Conservation (phyloP, 2,329 filamentous ascomycete genomes). For the Colletotrichum karsti region DNA sequence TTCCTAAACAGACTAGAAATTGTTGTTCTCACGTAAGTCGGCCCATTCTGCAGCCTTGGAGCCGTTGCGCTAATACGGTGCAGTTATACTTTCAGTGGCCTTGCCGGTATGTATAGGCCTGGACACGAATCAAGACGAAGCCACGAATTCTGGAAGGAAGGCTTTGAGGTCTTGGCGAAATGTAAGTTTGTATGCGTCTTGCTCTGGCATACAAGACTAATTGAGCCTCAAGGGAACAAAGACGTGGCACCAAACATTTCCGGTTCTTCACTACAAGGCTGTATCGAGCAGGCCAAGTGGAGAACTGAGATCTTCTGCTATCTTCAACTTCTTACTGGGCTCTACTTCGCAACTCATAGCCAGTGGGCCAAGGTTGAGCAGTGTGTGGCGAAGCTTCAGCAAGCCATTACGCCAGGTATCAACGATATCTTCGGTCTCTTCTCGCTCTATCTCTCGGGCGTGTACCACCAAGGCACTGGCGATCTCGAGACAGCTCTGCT, state of each 20-base stretch:
- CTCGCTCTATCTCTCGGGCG: slow-evolving; percentile 76
- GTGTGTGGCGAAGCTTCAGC: slow-evolving; percentile 62
- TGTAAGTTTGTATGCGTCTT: slow-evolving; percentile 41
- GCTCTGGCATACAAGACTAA: neutral
- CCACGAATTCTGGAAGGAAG: slow-evolving; percentile 51
- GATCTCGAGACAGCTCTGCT: slow-evolving; percentile 73
- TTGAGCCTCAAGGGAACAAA: slow-evolving; percentile 28
- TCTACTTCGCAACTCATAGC: slow-evolving; percentile 75
- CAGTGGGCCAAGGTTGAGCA: slow-evolving; percentile 73
- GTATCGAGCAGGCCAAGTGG: slow-evolving; percentile 69
- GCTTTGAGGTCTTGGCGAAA: slow-evolving; percentile 55
- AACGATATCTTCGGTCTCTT: slow-evolving; percentile 55
- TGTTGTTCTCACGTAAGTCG: slow-evolving; percentile 63
- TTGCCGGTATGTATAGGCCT: slow-evolving; percentile 52
- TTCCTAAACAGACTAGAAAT: slow-evolving; percentile 69
- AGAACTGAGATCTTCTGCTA: slow-evolving; percentile 73
- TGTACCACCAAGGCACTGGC: slow-evolving; percentile 81
- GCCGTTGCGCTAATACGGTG: slow-evolving; percentile 27
- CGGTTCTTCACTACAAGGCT: slow-evolving; percentile 63
- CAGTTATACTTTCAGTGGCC: slow-evolving; percentile 64
- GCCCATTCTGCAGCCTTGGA: neutral
- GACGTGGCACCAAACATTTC: slow-evolving; percentile 43
- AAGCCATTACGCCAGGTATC: slow-evolving; percentile 24
- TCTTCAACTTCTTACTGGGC: slow-evolving; percentile 74
- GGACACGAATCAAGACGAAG: slow-evolving; percentile 32